A percentile compares a stretch with the other conserved stretches of the same genome.
Evolutionary conservation across 2,329 filamentous ascomycete species (phyloP).

Genomic region (Alternaria burnsii): DNA sequence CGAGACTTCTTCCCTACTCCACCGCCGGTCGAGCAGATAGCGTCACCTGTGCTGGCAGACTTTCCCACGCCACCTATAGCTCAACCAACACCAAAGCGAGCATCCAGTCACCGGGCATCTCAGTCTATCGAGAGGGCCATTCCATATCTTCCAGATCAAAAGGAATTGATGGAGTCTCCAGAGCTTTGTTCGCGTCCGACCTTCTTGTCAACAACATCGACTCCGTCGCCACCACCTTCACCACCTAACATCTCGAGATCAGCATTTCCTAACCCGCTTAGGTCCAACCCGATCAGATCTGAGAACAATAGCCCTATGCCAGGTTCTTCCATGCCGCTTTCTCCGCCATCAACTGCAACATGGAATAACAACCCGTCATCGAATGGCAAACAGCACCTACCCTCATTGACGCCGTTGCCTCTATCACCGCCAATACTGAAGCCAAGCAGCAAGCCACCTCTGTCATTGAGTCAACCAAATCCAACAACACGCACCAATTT

Average conservation of each 20-base stretch:
- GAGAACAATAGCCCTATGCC: conserved; percentile 24
- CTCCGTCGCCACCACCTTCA: conserved; percentile 46
- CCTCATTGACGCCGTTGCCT: conserved; percentile 40
- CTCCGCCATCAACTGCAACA: conserved; percentile 35
- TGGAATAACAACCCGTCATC: conserved; percentile 13
- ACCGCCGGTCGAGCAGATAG: conserved; percentile 17
- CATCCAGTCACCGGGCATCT: conserved; percentile 22
- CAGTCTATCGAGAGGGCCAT: conserved; percentile 31
- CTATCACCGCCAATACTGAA: conserved; percentile 46
- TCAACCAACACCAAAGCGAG: conserved; percentile 25
- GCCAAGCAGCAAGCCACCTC: conserved; percentile 45
- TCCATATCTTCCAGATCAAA: conserved; percentile 25
- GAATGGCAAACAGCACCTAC: conserved; percentile 32
- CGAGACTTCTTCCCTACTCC: conserved; percentile 63
- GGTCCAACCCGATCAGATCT: conserved; percentile 31
- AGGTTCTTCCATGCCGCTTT: conserved; percentile 34
- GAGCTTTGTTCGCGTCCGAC: conserved; percentile 36
- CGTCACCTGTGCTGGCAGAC: conserved; percentile 19
- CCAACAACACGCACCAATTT: conserved; percentile 44
- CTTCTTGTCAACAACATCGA: conserved; percentile 46
- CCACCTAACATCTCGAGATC: conserved; percentile 33
- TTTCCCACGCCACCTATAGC: conserved; percentile 27
- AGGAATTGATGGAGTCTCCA: conserved; percentile 14
- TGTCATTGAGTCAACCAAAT: conserved; percentile 44
- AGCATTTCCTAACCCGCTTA: conserved; percentile 36